Base-by-base conservation (phyloP, 108 stramenopile species). In the Mayamaea pseudoterrestris region DNA sequence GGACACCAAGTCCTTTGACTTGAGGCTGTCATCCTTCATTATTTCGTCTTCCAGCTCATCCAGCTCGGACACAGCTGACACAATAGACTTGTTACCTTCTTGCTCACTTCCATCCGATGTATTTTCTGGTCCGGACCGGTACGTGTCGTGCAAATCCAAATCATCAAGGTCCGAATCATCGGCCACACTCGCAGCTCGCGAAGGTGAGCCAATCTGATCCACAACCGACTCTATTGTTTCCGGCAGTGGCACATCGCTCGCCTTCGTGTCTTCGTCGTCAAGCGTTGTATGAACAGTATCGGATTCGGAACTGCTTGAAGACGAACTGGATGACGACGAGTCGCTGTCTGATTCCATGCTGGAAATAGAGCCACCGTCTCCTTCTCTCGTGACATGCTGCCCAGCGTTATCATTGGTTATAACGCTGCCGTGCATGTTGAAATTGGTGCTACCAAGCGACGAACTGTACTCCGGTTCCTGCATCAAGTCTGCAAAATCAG, bases 291-390 rank as follows among this genome's bases (percentile, higher is more conserved):
- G 79, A 21, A 81, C 78, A 30, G 61, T 78, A 23, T 73, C 74
- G 52, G 68, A 66, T 17, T 63, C 52, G 27, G 74, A 78, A 35
- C 69, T 79, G 59, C 80, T 82, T 21, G 78, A 83, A 21, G 80
- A 77, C 8, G 89, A 83, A 52, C 83, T 81, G 18, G 71, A 75
- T 7, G 83, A 85, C 5, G 81, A 83, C 35, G 72, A n/a, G n/a
- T n/a, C 71, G 47, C 78, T 80, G 30, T 63, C 63, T 2, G 78
- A 74, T 20, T 32, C 47, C 24, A 49, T 3, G 31, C 47, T 49
- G n/a, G 47, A 49, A n/a, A 49, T 18, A 31, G 47, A 29, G 24
- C 47, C 47, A 7, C 32, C 47, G 14, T 49, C 18, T 7, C 18
- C 28, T 29, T 49, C 27, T 30, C 4, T n/a, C n/a, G n/a, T n/a